Evolutionary conservation across 2,329 filamentous ascomycete species (phyloP), one percentile per base, ranked within the genome.

Genomic region (Verticillium isaacii): DNA sequence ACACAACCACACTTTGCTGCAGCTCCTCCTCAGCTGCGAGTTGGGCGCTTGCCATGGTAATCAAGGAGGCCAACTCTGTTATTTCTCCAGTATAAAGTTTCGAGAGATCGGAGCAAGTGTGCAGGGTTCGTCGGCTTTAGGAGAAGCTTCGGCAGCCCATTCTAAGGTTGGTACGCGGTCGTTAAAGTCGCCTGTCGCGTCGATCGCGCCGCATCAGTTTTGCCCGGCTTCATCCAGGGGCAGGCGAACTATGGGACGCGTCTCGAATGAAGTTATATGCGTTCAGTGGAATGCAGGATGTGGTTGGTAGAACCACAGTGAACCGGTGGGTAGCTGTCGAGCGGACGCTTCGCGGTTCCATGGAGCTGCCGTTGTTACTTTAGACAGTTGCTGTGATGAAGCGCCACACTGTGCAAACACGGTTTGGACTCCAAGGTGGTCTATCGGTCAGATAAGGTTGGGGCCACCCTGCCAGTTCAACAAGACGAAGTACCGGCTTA

Each of bases 11-110:
- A 70, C 82, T 85, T 67, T 84, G 81, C 68, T 85, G 84, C 61
- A 85, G 76, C 71, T 85, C 81, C 63, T 86, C 83, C 70, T 85
- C 80, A 11, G 45, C 45, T 74, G 83, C 85, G 58, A 80, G 75
- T 68, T 84, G 82, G 61, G 80, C 77, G 67, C 78, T 83, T 59
- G 79, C 73, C 80, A 84, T 84, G 9, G 23, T 19, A 3, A 14
- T 14, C 9, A 19, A 25, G 9, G 11, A 12, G 37, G 12, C 11
- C 19, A 8, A 23, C 19, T 9, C 29, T n/a, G 19, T 12, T 25
- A 11, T 8, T 23, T 25, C 11, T 52, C 45, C 6, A 19, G 5
- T 8, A 19, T 11, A 8, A 23, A 11, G n/a, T 45, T 15, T 19
- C n/a, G 6, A 23, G 9, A 3, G 4, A 23, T 29, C 1, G 4